Percentiles rank a stretch among this genome's conserved stretches.
Evolutionary conservation across 441 rosid genomes (phyloP).

Genomic region (Erysimum pusillum): DNA sequence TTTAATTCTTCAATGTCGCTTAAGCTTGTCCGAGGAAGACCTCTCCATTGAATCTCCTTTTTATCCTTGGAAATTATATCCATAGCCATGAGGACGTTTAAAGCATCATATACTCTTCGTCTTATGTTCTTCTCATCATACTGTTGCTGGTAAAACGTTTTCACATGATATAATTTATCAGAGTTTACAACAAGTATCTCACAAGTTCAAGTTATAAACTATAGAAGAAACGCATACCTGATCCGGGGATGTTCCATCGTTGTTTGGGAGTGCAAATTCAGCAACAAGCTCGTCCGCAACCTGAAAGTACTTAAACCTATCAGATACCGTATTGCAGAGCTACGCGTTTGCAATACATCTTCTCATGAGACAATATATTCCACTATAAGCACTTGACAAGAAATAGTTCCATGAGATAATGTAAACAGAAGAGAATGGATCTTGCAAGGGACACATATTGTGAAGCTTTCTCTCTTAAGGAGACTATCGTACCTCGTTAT

Average conservation of each 20-base stretch:
- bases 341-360: slow-evolving; percentile 9
- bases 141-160: slow-evolving; percentile 69
- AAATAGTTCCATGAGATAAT: not conserved
- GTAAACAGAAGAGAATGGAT: not conserved
- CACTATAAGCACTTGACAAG: slow-evolving; percentile 4
- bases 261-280: slow-evolving; percentile 91
- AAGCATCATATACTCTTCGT: slow-evolving; percentile 97
- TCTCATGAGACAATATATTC: slow-evolving; percentile 31
- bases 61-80: slow-evolving; percentile 99
- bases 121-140: slow-evolving; percentile 98
- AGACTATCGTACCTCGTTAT: slow-evolving; percentile 88
- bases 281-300: slow-evolving; percentile 99
- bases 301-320: slow-evolving; percentile 63
- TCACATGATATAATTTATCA: not conserved
- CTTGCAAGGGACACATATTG: slow-evolving; percentile 1
- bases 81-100: slow-evolving; percentile 99
- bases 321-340: slow-evolving; percentile 42
- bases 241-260: slow-evolving; percentile 80
- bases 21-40: slow-evolving; percentile 96
- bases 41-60: slow-evolving; percentile 98
- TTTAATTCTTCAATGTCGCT: slow-evolving; percentile 94
- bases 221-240: slow-evolving; percentile 62
- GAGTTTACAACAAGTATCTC: slow-evolving; percentile 29
- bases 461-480: slow-evolving; percentile 32
- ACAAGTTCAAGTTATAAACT: slow-evolving; percentile 19